phyloP scores from a whole-genome alignment of 2,329 filamentous ascomycete genomes.

The Teratosphaeria pseudoeucalypti region DNA sequence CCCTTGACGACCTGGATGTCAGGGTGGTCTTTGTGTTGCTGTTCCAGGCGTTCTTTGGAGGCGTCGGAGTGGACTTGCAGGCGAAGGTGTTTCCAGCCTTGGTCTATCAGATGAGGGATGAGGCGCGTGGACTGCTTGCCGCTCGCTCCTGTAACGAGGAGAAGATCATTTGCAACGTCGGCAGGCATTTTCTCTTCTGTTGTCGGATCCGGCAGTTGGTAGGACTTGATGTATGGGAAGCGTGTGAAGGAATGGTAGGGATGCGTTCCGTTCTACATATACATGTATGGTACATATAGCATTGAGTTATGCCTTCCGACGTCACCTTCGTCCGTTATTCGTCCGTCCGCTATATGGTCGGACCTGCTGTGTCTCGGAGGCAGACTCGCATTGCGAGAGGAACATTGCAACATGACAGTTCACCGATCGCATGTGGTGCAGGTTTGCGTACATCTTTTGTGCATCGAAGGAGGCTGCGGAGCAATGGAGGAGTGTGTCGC shows the following conservation, averaged over 20 bases:
- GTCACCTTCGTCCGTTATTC: background rate
- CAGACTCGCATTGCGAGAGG: background rate
- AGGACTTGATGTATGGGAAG: background rate
- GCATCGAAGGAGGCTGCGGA: background rate
- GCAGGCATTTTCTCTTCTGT: conserved; percentile 2
- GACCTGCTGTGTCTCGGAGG: background rate
- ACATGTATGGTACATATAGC: background rate
- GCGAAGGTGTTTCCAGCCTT: conserved; percentile 24
- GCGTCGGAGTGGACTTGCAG: conserved; percentile 22
- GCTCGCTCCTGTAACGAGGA: conserved; percentile 30
- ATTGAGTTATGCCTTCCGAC: background rate
- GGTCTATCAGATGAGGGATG: conserved; percentile 25
- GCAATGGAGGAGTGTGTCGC: background rate
- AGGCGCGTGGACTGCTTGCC: conserved; percentile 29
- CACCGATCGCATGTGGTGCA: too few relatives aligned
- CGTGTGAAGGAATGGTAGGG: background rate
- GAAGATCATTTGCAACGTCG: conserved; percentile 20
- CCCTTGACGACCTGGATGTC: conserved; percentile 24
- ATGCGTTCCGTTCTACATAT: background rate
- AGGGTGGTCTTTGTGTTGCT: conserved; percentile 25
- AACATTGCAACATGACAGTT: too few relatives aligned
- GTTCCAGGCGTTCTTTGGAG: conserved; percentile 19
- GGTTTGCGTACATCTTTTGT: too few relatives aligned
- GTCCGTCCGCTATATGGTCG: background rate
- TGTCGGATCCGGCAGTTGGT: background rate